These are phyloP conservation scores for Fusarium sp. DNA, from an alignment of 2,329 filamentous ascomycete species.

Conservation along the genomic window DNA sequence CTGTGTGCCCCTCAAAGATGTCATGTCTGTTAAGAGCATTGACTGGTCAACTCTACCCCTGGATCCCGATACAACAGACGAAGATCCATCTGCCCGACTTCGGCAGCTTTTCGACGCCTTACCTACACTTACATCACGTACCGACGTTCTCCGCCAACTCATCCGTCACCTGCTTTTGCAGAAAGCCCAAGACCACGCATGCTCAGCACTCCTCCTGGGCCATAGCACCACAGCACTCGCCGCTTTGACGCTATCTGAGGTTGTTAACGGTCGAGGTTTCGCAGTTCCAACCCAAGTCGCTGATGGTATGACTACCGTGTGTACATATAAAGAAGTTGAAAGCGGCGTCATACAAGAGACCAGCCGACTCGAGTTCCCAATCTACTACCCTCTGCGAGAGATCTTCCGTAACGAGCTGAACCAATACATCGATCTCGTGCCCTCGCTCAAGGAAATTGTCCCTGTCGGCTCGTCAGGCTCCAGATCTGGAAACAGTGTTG, in stretches of 20 bases:
- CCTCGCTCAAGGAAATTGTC: constrained; percentile 63
- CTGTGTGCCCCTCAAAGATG: constrained; percentile 70
- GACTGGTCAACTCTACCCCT: constrained; percentile 63
- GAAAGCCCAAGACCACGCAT: constrained; percentile 68
- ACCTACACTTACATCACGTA: constrained; percentile 77
- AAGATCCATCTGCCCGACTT: constrained; percentile 58
- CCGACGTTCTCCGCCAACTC: constrained; percentile 78
- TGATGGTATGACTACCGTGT: constrained; percentile 69
- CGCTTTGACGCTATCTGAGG: constrained; percentile 85
- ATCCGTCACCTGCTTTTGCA: constrained; percentile 77
- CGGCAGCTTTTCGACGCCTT: constrained; percentile 68
- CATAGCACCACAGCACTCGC: constrained; percentile 90
- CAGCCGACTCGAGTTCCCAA: constrained; percentile 47
- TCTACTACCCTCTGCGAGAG: constrained; percentile 87
- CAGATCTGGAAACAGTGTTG: constrained; percentile 53
- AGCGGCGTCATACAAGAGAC: constrained; percentile 35
- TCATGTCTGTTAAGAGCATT: constrained; percentile 63
- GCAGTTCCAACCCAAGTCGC: constrained; percentile 83
- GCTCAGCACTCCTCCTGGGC: constrained; percentile 81
- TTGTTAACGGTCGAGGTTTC: constrained; percentile 90
- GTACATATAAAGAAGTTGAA: constrained; percentile 45
- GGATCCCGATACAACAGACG: constrained; percentile 15
- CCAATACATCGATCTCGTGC: constrained; percentile 69
- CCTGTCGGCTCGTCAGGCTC: constrained; percentile 50
- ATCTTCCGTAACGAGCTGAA: constrained; percentile 83